Conservation (phyloP, 1,284 basidiomycete species). For the Kalmanozyma brasiliensis region DNA sequence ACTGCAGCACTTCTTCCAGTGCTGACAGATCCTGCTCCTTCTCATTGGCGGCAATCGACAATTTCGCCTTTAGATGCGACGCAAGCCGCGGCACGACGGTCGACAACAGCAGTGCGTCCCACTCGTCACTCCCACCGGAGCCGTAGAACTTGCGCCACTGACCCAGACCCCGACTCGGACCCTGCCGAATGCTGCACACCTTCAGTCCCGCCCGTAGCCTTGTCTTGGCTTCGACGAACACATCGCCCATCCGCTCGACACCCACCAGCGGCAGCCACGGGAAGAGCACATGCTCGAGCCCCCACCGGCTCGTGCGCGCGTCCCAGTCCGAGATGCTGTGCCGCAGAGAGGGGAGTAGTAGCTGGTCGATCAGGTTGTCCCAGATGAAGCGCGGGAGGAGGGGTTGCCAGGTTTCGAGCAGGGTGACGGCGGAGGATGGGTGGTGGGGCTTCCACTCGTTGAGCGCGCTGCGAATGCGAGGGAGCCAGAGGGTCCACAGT, state of each 20-base stretch:
- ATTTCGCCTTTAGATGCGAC: slow-evolving; percentile 79
- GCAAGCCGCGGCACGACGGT: slow-evolving; percentile 90
- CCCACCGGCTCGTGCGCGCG: slow-evolving; percentile 29
- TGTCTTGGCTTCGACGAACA: slow-evolving; percentile 84
- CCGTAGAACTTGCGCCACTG: slow-evolving; percentile 50
- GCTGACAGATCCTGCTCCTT: slow-evolving; percentile 83
- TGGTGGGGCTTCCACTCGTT: slow-evolving; percentile 85
- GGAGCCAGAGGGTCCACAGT: slow-evolving; percentile 93
- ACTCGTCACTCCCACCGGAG: slow-evolving; percentile 72
- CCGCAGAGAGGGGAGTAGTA: slow-evolving; percentile 89
- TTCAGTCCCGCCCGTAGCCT: slow-evolving; percentile 83
- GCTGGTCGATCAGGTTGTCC: slow-evolving; percentile 94
- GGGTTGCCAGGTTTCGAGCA: slow-evolving; percentile 88
- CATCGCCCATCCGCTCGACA: slow-evolving; percentile 77
- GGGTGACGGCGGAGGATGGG: slow-evolving; percentile 79
- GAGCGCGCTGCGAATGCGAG: slow-evolving; percentile 81
- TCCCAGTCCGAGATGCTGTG: slow-evolving; percentile 82
- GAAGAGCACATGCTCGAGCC: slow-evolving; percentile 83
- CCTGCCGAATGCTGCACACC: slow-evolving; percentile 72
- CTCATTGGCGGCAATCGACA: slow-evolving; percentile 85
- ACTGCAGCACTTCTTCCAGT: slow-evolving; percentile 80
- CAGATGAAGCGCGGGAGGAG: slow-evolving; percentile 88
- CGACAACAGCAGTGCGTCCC: slow-evolving; percentile 90
- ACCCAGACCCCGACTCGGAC: slow-evolving; percentile 27
- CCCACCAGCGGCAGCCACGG: slow-evolving; percentile 90